phyloP scores from a whole-genome alignment of 2,329 filamentous ascomycete genomes.

The Dactylonectria macrodidyma region DNA sequence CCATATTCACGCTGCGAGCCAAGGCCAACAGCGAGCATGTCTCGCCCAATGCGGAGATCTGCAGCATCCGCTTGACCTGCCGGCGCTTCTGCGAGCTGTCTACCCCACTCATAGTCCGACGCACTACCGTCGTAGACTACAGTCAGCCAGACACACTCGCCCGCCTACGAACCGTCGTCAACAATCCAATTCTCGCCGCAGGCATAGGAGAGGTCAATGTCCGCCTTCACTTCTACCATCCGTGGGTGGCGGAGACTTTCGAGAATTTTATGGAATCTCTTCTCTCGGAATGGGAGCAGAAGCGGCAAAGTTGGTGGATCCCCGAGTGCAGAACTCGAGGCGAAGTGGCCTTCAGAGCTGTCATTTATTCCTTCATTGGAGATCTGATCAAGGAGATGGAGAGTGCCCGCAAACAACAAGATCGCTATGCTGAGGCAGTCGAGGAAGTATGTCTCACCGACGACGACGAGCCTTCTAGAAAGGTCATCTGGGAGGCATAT shows the following conservation, averaged over 20 bases:
- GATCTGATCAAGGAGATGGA: not conserved
- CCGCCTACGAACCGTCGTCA: not conserved
- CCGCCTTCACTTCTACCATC: slow-evolving; percentile 20
- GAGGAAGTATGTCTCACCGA: not conserved
- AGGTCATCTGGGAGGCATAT: not conserved
- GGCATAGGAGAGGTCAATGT: slow-evolving; percentile 1
- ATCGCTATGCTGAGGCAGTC: not conserved
- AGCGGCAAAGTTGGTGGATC: not conserved
- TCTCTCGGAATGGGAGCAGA: slow-evolving; percentile 13
- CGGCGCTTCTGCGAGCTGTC: slow-evolving; percentile 14
- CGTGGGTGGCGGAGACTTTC: slow-evolving; percentile 12
- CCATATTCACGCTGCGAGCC: not conserved
- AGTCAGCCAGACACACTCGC: slow-evolving; percentile 11
- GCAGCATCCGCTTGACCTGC: slow-evolving; percentile 2
- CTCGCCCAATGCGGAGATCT: not conserved
- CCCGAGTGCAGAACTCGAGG: not conserved
- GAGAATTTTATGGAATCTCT: slow-evolving; percentile 9
- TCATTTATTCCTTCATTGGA: not conserved
- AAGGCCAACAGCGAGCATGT: not conserved
- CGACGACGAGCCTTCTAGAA: not conserved
- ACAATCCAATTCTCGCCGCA: slow-evolving; percentile 1
- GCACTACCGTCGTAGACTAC: not conserved
- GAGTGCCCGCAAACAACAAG: not conserved
- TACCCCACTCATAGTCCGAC: slow-evolving; percentile 1
- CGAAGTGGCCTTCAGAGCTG: not conserved